Conservation (phyloP, 768 basidiomycete genomes). For the Dioszegia crocea region DNA sequence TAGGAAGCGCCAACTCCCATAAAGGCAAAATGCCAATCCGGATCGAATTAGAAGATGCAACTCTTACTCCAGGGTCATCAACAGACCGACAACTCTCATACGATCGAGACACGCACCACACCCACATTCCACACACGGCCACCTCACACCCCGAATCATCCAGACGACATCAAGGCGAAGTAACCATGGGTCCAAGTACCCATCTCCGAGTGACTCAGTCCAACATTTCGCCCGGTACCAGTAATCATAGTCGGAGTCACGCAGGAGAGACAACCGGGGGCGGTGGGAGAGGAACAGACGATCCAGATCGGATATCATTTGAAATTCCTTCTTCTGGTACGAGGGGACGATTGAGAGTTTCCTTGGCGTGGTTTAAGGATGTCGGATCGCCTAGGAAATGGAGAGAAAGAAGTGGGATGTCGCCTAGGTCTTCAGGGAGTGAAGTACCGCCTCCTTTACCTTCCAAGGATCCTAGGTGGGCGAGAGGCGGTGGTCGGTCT, state of each 20-base stretch:
- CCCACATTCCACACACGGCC: neutral
- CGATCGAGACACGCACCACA: too few relatives aligned
- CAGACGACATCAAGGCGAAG: neutral
- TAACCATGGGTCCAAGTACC: too few relatives aligned
- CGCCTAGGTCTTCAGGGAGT: neutral
- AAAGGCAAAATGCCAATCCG: neutral
- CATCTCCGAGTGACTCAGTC: too few relatives aligned
- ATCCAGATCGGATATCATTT: constrained; percentile 19
- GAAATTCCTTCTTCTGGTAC: constrained; percentile 22
- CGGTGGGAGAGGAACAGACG: neutral
- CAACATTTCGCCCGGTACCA: too few relatives aligned
- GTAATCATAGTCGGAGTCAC: too few relatives aligned
- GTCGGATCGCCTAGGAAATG: constrained; percentile 2
- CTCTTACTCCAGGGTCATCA: neutral
- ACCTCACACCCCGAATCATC: neutral
- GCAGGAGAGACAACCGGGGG: too few relatives aligned
- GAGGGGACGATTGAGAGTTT: constrained; percentile 16
- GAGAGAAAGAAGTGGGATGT: neutral
- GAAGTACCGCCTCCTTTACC: neutral
- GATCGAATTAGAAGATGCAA: neutral
- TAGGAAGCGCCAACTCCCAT: constrained; percentile 1
- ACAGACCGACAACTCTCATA: neutral
- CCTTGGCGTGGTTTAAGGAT: constrained; percentile 20
- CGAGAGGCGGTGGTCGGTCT: neutral
- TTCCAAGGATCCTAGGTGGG: neutral